Base-by-base conservation (phyloP, 495 filamentous ascomycete species). In the Aspergillus diversus region DNA sequence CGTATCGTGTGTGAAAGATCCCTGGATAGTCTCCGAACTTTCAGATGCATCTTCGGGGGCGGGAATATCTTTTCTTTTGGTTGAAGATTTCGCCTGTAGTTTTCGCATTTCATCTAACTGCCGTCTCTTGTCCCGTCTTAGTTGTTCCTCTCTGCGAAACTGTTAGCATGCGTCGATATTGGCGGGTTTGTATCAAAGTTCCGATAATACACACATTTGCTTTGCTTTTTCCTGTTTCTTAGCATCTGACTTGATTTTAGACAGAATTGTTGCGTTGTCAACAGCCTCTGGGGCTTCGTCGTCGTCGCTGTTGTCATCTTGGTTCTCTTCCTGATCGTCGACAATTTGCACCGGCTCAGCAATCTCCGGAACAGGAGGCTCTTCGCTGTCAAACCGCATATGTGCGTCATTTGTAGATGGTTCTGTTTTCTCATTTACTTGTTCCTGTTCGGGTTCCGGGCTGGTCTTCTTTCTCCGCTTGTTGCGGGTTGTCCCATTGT, bases 241-340 rank as follows among this genome's bases (percentile, higher is more conserved):
- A n/a, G 77, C 74, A 51, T 79, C 75, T 33, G 68, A 69, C 59
- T 74, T 80, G 9, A 80, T 73, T 57, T 73, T 75, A 42, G 74
- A 63, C 33, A 80, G 63, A 59, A 79, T 72, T 0, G 79, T 71
- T 33, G 79, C 78, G 60, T 82, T 82, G 31, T 79, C 70, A 32
- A 85, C 74, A 15, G 73, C 67, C 68, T 86, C 84, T 5, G 83
- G 83, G 16, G 82, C 84, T 33, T 83, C 80, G 65, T 86, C 82
- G 51, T 81, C 79, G 63, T 66, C 70, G 58, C 71, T 73, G 56
- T 70, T 69, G 33, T 74, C 72, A 12, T 80, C 75, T 6, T 73
- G 63, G 0, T 75, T 59, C 9, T 72, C 72, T 53, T 74, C 59
- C 42, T 67, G 55, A 46, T 57, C 61, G 54, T 70, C 61, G 43